These are phyloP conservation scores for Rutstroemia sydowiana DNA, from an alignment of 2,329 filamentous ascomycete species.

Conservation along the genomic window DNA sequence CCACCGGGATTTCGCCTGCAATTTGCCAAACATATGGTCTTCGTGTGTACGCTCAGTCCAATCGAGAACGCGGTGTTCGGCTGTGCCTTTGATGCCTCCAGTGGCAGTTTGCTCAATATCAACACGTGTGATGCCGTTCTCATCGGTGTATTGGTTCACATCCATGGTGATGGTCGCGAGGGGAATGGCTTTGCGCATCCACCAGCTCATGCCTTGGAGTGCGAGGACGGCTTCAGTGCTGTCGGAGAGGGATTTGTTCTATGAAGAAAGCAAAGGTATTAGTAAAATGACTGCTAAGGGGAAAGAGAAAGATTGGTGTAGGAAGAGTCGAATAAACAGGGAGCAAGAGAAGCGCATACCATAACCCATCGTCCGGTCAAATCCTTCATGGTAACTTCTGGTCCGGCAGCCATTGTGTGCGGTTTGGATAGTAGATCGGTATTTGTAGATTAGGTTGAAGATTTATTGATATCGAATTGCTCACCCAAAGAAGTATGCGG, in stretches of 20 bases:
- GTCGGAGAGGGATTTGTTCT: slow-evolving; percentile 57
- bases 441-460: too few relatives aligned
- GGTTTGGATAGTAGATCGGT: too few relatives aligned
- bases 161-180: slow-evolving; percentile 49
- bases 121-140: slow-evolving; percentile 40
- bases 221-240: slow-evolving; percentile 49
- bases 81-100: slow-evolving; percentile 52
- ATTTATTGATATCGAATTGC: too few relatives aligned
- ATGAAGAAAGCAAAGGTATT: slow-evolving; percentile 6
- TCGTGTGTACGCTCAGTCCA: slow-evolving; percentile 45
- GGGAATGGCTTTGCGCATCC: slow-evolving; percentile 51
- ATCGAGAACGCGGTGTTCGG: slow-evolving; percentile 50
- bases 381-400: slow-evolving; percentile 43
- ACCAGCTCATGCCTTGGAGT: slow-evolving; percentile 51
- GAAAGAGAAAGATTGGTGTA: background rate
- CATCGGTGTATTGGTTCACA: slow-evolving; percentile 36
- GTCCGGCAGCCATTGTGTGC: slow-evolving; percentile 45
- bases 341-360: slow-evolving; percentile 31
- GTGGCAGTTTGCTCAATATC: slow-evolving; percentile 55
- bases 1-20: slow-evolving; percentile 28
- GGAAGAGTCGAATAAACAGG: background rate
- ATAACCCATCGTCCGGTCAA: slow-evolving; percentile 47
- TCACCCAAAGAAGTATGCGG: too few relatives aligned
- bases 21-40: slow-evolving; percentile 56
- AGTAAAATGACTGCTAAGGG: background rate